Evolutionary conservation across 2,329 filamentous ascomycete genomes (phyloP).

Genomic region (Xylariaceae sp.): DNA sequence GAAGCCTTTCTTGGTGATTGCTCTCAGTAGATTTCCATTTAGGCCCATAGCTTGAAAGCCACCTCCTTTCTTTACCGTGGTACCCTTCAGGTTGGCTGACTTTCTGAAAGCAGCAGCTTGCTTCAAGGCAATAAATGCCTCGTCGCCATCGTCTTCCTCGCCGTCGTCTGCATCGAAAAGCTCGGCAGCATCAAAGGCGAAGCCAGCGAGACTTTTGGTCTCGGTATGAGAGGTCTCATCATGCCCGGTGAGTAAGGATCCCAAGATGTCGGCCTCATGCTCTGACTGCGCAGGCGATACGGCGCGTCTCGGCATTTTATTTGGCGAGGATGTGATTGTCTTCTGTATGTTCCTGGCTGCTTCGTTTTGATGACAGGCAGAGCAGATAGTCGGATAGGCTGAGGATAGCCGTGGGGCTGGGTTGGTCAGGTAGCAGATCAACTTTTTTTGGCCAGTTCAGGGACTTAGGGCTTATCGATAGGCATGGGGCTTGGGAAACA

Average conservation of each 20-base stretch:
- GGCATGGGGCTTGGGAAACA: too few relatives aligned
- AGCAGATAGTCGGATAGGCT: too few relatives aligned
- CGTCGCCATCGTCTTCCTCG: slow-evolving; percentile 66
- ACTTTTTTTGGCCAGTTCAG: too few relatives aligned
- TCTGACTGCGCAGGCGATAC: slow-evolving; percentile 83
- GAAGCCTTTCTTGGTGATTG: slow-evolving; percentile 91
- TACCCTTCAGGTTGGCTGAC: slow-evolving; percentile 74
- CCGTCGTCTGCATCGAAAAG: slow-evolving; percentile 57
- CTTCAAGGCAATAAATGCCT: slow-evolving; percentile 84
- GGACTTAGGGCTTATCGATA: too few relatives aligned
- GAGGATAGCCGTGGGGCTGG: too few relatives aligned
- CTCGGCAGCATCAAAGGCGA: slow-evolving; percentile 57
- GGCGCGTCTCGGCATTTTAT: slow-evolving; percentile 66
- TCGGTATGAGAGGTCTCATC: slow-evolving; percentile 45
- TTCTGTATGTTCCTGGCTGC: too few relatives aligned
- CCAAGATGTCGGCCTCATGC: slow-evolving; percentile 86
- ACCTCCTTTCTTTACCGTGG: slow-evolving; percentile 88
- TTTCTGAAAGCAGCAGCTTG: slow-evolving; percentile 89
- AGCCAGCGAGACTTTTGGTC: slow-evolving; percentile 37
- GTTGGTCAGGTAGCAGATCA: too few relatives aligned
- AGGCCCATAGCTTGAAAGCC: slow-evolving; percentile 95
- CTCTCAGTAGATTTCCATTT: slow-evolving; percentile 79
- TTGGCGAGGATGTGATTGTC: too few relatives aligned
- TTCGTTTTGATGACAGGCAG: too few relatives aligned
- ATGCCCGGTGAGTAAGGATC: slow-evolving; percentile 66